Evolutionary conservation across 1,139 yeast genomes (phyloP).

Genomic region (Pneumocystis carinii): DNA sequence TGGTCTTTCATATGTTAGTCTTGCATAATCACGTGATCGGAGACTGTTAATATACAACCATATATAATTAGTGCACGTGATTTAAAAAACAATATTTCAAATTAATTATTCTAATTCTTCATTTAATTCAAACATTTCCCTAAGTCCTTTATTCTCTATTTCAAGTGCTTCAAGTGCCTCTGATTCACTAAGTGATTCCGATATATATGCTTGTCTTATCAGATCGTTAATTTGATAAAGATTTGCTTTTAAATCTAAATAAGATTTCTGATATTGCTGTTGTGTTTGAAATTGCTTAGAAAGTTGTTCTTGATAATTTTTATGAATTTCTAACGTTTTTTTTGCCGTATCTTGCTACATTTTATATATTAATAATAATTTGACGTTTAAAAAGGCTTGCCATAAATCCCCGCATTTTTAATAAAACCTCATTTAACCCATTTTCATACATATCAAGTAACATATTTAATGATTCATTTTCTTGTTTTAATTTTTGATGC

Average conservation of each 20-base stretch:
- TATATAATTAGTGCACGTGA: not conserved
- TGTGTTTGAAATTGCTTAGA: not conserved
- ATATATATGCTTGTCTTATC: not conserved
- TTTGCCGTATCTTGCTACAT: not conserved
- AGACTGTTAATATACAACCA: not conserved
- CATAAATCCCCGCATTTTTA: not conserved
- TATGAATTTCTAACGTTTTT: not conserved
- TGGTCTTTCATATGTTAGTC: not conserved
- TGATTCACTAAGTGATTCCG: not conserved
- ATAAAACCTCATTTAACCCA: not conserved
- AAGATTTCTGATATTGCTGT: not conserved
- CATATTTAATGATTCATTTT: not conserved
- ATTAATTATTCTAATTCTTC: not conserved
- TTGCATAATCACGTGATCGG: not conserved
- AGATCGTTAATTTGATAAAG: not conserved
- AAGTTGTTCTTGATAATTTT: not conserved
- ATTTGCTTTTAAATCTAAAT: not conserved
- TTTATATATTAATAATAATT: not conserved
- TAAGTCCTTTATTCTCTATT: not conserved
- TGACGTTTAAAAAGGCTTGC: not conserved
- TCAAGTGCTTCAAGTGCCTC: not conserved
- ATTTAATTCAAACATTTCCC: not conserved
- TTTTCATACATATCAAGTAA: not conserved
- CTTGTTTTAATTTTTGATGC: not conserved
- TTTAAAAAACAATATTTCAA: no score